Conservation (phyloP, 1,284 basidiomycete genomes). For the Moniliella sp. region DNA sequence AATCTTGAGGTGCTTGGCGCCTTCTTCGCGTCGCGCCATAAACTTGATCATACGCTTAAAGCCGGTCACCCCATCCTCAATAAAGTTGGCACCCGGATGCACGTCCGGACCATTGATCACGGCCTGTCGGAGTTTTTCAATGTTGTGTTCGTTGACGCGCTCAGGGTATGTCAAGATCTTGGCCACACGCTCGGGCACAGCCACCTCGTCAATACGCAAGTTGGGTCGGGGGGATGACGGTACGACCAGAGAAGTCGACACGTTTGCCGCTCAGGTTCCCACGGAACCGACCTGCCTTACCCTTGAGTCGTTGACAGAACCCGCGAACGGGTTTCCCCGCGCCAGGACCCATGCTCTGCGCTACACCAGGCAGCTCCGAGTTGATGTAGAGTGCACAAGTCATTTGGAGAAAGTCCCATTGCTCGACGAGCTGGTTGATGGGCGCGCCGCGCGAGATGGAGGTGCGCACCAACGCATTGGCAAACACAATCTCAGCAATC, state of each 20-base stretch:
- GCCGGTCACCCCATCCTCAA: constrained; percentile 47
- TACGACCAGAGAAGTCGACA: constrained; percentile 93
- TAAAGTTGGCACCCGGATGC: constrained; percentile 86
- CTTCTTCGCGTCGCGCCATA: constrained; percentile 14
- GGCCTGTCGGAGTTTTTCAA: constrained; percentile 53
- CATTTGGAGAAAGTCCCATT: constrained; percentile 93
- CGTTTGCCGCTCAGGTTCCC: constrained; percentile 96
- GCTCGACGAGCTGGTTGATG: constrained; percentile 42
- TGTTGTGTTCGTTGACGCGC: constrained; percentile 76
- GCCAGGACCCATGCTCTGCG: constrained; percentile 5
- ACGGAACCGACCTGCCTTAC: constrained; percentile 94
- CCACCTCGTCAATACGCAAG: constrained; percentile 62
- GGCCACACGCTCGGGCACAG: constrained; percentile 84
- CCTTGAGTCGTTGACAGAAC: constrained; percentile 91
- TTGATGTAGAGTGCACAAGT: constrained; percentile 96
- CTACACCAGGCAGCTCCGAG: constrained; percentile 66
- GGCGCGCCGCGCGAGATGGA: constrained; percentile 43
- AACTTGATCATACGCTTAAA: constrained; percentile 46
- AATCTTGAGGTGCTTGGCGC: constrained; percentile 52
- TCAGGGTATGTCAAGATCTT: constrained; percentile 92
- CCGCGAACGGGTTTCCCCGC: constrained; percentile 39
- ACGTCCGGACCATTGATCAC: constrained; percentile 72
- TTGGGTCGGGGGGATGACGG: constrained; percentile 95
- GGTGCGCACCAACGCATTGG: constrained; percentile 75
- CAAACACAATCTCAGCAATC: constrained; percentile 86